Evolutionary conservation across 345 rosid genomes (phyloP).

Genomic region (Orychophragmus violaceus): DNA sequence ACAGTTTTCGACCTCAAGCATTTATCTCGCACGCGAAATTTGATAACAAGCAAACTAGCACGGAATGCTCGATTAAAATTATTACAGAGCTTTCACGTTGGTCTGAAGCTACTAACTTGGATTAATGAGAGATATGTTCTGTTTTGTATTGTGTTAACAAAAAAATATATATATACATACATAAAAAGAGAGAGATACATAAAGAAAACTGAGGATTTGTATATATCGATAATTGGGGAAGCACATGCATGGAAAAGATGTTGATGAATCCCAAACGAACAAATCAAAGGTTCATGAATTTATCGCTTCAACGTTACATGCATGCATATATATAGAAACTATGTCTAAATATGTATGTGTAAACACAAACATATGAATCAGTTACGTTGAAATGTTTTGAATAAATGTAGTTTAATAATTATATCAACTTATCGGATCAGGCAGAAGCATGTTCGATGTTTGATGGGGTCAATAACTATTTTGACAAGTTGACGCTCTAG

Average conservation of each 20-base stretch:
- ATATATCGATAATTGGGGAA: neutral
- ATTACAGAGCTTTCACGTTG: no score
- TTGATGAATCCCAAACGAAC: slow-evolving; percentile 9
- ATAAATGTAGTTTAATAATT: neutral
- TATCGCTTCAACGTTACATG: slow-evolving; percentile 3
- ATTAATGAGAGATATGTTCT: no score
- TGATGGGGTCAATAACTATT: slow-evolving; percentile 25
- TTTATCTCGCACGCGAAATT: no score
- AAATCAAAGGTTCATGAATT: slow-evolving; percentile 12
- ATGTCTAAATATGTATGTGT: slow-evolving; percentile 27
- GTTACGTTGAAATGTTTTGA: slow-evolving; percentile 6
- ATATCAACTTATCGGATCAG: slow-evolving; percentile 16
- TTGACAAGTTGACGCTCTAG: slow-evolving; percentile 26
- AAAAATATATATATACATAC: no score
- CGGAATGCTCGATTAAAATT: no score
- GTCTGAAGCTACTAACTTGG: no score
- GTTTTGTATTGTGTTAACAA: no score
- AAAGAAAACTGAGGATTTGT: neutral
- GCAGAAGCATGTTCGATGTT: slow-evolving; percentile 37
- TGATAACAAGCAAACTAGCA: no score
- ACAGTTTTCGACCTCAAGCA: no score
- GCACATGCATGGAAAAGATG: slow-evolving; percentile 24
- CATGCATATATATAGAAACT: slow-evolving; percentile 10
- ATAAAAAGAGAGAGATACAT: neutral
- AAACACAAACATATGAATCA: slow-evolving; percentile 25